Evolutionary conservation across 148 eudicot species (phyloP), one percentile per base, ranked within the genome.

Genomic region (Camellia granthamiana): DNA sequence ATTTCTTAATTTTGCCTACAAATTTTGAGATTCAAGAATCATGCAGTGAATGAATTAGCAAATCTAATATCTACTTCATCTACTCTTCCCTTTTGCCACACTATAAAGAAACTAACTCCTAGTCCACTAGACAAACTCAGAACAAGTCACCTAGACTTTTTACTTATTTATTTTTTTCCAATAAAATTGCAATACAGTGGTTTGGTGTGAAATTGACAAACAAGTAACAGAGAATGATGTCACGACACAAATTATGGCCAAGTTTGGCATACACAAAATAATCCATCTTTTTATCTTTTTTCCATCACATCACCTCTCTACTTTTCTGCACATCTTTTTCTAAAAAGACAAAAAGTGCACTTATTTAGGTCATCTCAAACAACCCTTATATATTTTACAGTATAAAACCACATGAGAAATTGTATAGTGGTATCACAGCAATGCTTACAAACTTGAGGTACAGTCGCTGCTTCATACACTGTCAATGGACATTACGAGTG

Each of bases 401-500:
- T 18, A 23, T 13, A 66, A 30, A 65, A 42, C 47, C 49, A 73
- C 30, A 16, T 3, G 62, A 46, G 47, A 64, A 63, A 54, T 49
- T 62, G 13, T n/a, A 64, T 19, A 42, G 65, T 44, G 7, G 63
- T 74, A 11, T 30, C 38, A 64, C 15, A 64, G 38, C 18, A 75
- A 55, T 63, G 73, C 68, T 46, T 75, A 83, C 80, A 81, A 60
- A 59, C 59, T 74, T 30, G 42, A 7, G 47, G 30, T 30, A 41
- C 18, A 66, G 61, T 21, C 72, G 3, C 55, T 80, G 23, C 3
- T 63, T n/a, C 43, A 12, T 51, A 6, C 23, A 0, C 6, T 49
- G 23, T 90, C 85, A 94, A 7, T 91, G 92, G 38, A 77, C 74
- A 83, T 88, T 92, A 30, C 99, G 98, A 69, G 87, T 84, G 72